phyloP scores from a whole-genome alignment of 768 basidiomycete species.

The Tremella mesenterica region DNA sequence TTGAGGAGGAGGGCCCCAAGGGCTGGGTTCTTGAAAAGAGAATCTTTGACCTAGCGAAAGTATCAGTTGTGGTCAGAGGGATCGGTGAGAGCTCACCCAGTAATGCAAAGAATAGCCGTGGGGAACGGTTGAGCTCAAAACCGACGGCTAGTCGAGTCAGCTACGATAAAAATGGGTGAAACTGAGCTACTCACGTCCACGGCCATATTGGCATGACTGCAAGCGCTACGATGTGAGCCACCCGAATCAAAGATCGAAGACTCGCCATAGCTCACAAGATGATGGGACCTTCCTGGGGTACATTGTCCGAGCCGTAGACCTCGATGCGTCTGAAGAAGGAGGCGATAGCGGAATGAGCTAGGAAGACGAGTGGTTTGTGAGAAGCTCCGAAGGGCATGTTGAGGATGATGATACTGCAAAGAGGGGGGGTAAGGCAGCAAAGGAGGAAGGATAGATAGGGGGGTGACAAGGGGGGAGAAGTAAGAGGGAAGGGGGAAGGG shows the following conservation, averaged over 20 bases:
- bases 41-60: constrained; percentile 69
- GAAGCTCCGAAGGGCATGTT: constrained; percentile 47
- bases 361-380: constrained; percentile 61
- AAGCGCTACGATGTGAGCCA: constrained; percentile 50
- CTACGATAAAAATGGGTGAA: not conserved
- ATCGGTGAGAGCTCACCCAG: constrained; percentile 36
- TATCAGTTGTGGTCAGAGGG: not conserved
- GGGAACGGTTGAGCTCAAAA: constrained; percentile 69
- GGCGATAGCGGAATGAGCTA: constrained; percentile 65
- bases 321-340: constrained; percentile 85
- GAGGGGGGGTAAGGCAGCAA: too few species aligned
- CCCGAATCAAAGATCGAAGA: constrained; percentile 18
- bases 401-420: too few species aligned
- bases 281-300: constrained; percentile 78
- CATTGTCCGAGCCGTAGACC: constrained; percentile 78
- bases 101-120: constrained; percentile 67
- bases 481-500: too few species aligned
- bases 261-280: constrained; percentile 91
- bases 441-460: too few species aligned
- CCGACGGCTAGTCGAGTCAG: constrained; percentile 19
- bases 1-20: constrained; percentile 66
- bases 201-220: constrained; percentile 93
- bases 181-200: constrained; percentile 54
- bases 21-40: constrained; percentile 70
- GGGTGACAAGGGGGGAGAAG: too few species aligned